Conservation (phyloP, 2,329 filamentous ascomycete genomes). For the Septoria petroselini region DNA sequence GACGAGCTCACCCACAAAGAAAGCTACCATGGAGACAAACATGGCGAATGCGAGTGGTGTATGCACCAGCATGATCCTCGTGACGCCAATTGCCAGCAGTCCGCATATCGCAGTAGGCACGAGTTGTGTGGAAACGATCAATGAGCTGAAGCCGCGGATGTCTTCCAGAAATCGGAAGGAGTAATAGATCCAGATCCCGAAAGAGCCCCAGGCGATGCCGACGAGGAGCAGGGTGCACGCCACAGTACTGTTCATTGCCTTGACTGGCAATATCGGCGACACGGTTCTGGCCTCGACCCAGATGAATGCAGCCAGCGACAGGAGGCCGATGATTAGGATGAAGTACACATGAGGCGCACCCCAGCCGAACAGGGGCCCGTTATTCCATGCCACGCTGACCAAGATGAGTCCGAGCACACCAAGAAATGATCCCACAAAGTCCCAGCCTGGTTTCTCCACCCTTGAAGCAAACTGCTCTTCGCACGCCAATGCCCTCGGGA, state of each 20-base stretch:
- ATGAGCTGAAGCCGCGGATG: slow-evolving; percentile 35
- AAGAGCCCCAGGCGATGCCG: slow-evolving; percentile 35
- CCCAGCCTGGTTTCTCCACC: slow-evolving; percentile 22
- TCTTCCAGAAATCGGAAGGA: slow-evolving; percentile 38
- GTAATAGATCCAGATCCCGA: slow-evolving; percentile 38
- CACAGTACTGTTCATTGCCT: slow-evolving; percentile 29
- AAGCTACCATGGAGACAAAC: slow-evolving; percentile 38
- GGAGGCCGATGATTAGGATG: slow-evolving; percentile 33
- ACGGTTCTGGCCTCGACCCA: slow-evolving; percentile 32
- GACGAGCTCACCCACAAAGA: slow-evolving; percentile 38
- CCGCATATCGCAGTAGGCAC: slow-evolving; percentile 38
- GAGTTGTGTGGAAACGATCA: slow-evolving; percentile 37
- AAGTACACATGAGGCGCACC: slow-evolving; percentile 31
- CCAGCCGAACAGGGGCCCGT: slow-evolving; percentile 38
- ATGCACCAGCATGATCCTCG: slow-evolving; percentile 41
- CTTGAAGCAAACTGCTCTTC: slow-evolving; percentile 24
- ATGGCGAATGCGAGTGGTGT: slow-evolving; percentile 40
- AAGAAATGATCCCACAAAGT: slow-evolving; percentile 31
- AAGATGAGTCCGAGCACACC: slow-evolving; percentile 36
- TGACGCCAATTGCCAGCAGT: slow-evolving; percentile 38
- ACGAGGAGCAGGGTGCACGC: slow-evolving; percentile 33
- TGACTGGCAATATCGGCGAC: slow-evolving; percentile 31
- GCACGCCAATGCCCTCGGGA: slow-evolving; percentile 28
- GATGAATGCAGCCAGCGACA: slow-evolving; percentile 32
- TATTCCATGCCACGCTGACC: slow-evolving; percentile 37